Evolutionary conservation across 306 rosid genomes (phyloP).

Genomic region (Biancaea sappan): DNA sequence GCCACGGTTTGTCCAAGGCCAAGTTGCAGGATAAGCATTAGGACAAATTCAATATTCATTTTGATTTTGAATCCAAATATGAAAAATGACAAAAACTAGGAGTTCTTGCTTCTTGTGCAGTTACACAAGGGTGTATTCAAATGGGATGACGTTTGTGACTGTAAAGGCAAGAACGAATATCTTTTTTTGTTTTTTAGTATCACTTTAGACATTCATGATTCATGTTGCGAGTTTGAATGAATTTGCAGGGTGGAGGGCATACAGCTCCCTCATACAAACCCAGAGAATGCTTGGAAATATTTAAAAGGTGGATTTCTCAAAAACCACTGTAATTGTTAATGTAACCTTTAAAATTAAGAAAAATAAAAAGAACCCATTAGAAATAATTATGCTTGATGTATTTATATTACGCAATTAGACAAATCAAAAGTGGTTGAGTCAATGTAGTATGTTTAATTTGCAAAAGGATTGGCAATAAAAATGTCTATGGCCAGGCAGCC

Average conservation of each 20-base stretch:
- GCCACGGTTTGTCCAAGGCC: constrained; percentile 40
- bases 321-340: constrained; percentile 31
- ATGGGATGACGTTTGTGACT: constrained; percentile 49
- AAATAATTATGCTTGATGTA: too few species aligned
- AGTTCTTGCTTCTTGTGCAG: background rate
- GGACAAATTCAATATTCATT: too few species aligned
- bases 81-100: background rate
- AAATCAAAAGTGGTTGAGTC: too few species aligned
- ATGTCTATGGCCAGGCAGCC: too few species aligned
- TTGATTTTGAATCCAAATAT: background rate
- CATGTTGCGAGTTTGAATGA: background rate
- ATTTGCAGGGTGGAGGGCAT: constrained; percentile 50
- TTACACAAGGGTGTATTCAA: constrained; percentile 42
- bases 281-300: constrained; percentile 38
- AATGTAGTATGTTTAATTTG: too few species aligned
- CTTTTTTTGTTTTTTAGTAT: background rate
- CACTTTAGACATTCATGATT: background rate
- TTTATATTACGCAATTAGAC: too few species aligned
- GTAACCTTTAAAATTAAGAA: too few species aligned
- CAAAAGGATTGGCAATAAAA: too few species aligned
- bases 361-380: too few species aligned
- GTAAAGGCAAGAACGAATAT: constrained; percentile 38
- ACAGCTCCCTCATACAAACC: constrained; percentile 41
- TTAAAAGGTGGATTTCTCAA: constrained; percentile 35
- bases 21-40: constrained; percentile 41